Percentiles rank a stretch among this genome's conserved stretches.
Evolutionary conservation across 345 rosid species (phyloP).

Genomic region (Linum lewisii): DNA sequence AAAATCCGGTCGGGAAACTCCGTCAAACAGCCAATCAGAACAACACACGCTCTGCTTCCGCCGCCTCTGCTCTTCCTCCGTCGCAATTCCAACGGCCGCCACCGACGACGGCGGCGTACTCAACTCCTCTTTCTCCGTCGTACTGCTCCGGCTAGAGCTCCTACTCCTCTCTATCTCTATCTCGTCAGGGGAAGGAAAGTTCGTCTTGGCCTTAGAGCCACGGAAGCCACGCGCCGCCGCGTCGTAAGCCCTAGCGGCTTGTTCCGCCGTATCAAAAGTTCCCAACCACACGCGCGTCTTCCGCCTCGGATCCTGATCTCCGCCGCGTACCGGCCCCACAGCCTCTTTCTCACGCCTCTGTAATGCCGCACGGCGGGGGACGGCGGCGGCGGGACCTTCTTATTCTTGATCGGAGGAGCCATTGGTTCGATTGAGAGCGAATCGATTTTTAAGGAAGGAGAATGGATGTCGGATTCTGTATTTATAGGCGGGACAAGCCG

Average conservation of each 20-base stretch:
- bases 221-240: not conserved
- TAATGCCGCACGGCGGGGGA: not conserved
- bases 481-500: slow-evolving; percentile 13
- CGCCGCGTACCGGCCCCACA: not conserved
- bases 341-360: not conserved
- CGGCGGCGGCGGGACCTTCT: not conserved
- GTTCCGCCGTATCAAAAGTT: not conserved
- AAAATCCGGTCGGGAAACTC: too few relatives aligned
- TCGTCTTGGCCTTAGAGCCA: not conserved
- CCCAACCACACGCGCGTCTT: not conserved
- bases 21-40: too few relatives aligned
- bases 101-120: slow-evolving; percentile 19
- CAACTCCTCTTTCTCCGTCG: slow-evolving; percentile 18
- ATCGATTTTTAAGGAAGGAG: too few relatives aligned
- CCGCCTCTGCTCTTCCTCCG: too few relatives aligned
- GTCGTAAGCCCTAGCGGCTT: not conserved
- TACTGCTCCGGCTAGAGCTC: slow-evolving; percentile 29
- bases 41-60: too few relatives aligned
- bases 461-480: not conserved
- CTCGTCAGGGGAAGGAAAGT: not conserved
- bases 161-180: too few relatives aligned
- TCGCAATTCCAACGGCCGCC: slow-evolving; percentile 9
- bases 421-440: too few relatives aligned
- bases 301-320: not conserved
- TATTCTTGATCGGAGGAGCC: slow-evolving; percentile 17